Base-by-base conservation (phyloP, 768 basidiomycete genomes). In the Mycena olivaceomarginata region DNA sequence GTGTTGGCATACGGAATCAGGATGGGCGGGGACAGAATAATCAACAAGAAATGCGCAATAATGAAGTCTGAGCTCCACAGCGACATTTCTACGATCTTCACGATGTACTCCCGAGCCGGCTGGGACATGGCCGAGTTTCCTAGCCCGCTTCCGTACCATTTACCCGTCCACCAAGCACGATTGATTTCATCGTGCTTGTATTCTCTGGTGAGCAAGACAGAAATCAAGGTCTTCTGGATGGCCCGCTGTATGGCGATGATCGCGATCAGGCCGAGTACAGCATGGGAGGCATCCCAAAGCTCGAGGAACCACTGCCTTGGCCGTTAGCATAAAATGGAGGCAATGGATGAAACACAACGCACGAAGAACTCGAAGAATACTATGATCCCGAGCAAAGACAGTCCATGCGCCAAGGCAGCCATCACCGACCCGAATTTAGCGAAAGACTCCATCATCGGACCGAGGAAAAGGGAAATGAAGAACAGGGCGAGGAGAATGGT, bases 181-280 rank as follows among this genome's bases (percentile, higher is more conserved):
- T 99, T 99, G 39, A 96, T 98, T 88, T 99, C 97, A 83, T 99
- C 98, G 83, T 98, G 97, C 88, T 99, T 99, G 90, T 95, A 98
- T 86, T 99, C 98, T 82, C 98, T 94, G 37, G 97, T 96, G 62
- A 99, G 91, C 91, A 98, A 97, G 62, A 97, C 94, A 7, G 97
- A 91, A 77, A 99, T 99, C 70, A 98, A 90, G 77, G 98, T 93
- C 89, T 99, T 99, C 87, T 97, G 95, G 80, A 99, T 92, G 48
- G 96, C 94, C 63, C 98, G 92, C 85, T 99, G 98, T 66, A 99
- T 93, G 37, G 95, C 93, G 77, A 98, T 92, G 75, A 98, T 94
- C 51, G 96, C 91, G 77, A 99, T 94, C 83, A 98, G 89, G 69
- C 98, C 98, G 37, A 99, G 90, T 4, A 99, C 97, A 22, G 98